Evolutionary conservation across 2,329 filamentous ascomycete genomes (phyloP).

Genomic region (Microascus cirrosus): DNA sequence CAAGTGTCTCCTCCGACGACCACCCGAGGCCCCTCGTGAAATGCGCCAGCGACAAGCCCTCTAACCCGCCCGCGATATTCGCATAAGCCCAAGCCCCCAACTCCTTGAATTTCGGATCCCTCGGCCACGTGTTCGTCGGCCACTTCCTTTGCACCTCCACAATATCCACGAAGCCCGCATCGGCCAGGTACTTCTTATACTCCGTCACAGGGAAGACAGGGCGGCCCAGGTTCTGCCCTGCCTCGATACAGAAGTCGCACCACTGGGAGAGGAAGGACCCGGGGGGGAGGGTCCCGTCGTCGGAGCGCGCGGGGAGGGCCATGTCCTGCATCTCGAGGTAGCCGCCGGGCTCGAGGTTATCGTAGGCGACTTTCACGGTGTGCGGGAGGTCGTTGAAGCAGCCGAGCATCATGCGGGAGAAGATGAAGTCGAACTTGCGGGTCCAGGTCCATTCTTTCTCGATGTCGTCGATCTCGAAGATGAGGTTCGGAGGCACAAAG

Average conservation of each 20-base stretch:
- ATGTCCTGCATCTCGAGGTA: conserved; percentile 21
- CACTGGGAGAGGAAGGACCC: conserved; percentile 16
- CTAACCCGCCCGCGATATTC: conserved; percentile 13
- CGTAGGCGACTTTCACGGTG: conserved; percentile 19
- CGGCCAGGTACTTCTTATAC: conserved; percentile 27
- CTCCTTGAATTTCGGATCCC: conserved; percentile 37
- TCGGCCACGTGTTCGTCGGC: conserved; percentile 40
- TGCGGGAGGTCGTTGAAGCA: conserved; percentile 16
- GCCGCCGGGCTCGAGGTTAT: conserved; percentile 18
- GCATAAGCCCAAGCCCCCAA: conserved; percentile 20
- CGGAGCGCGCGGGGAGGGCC: conserved; percentile 15
- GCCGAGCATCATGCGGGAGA: conserved; percentile 19
- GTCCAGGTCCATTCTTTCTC: conserved; percentile 27
- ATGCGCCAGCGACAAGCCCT: conserved; percentile 18
- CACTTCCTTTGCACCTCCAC: conserved; percentile 34
- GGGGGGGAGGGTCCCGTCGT: conserved; percentile 18
- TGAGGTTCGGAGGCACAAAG: conserved; percentile 34
- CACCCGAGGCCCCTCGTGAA: conserved; percentile 19
- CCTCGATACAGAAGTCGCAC: conserved; percentile 17
- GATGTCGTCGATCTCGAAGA: conserved; percentile 32
- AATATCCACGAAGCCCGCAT: conserved; percentile 43
- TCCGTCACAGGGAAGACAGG: conserved; percentile 14
- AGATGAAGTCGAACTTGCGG: conserved; percentile 28
- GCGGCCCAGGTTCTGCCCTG: conserved; percentile 17
- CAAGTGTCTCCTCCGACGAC: conserved; percentile 15